Conservation (phyloP, 345 rosid species). For the Eucalyptus marginata region DNA sequence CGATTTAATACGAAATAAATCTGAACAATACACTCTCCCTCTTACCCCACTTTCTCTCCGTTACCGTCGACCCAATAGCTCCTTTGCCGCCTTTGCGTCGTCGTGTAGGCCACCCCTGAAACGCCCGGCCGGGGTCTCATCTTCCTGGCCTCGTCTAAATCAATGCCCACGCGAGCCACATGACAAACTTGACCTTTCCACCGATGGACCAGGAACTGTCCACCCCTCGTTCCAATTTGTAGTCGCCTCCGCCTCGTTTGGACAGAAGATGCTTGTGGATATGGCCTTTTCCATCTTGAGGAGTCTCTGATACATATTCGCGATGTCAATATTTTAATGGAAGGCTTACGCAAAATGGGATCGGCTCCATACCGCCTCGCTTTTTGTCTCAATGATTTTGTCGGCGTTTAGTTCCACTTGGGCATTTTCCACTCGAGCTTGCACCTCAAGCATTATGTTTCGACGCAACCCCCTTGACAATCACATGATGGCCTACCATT, state of each 20-base stretch:
- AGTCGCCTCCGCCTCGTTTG: not conserved
- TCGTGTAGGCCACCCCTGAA: not conserved
- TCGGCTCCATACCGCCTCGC: not conserved
- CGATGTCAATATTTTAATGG: not conserved
- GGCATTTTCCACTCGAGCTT: not conserved
- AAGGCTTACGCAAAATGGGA: not conserved
- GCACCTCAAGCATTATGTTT: not conserved
- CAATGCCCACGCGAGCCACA: not conserved
- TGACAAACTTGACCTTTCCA: not conserved
- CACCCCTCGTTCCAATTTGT: not conserved
- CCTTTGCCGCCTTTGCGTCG: rapidly evolving
- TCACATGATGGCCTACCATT: not conserved
- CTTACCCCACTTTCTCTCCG: not conserved
- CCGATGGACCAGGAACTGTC: too few species aligned
- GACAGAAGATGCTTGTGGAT: not conserved
- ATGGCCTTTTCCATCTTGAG: not conserved
- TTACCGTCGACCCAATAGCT: not conserved
- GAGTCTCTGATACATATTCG: not conserved
- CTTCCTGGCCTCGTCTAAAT: not conserved
- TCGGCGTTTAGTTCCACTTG: too few species aligned
- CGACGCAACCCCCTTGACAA: not conserved
- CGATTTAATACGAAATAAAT: too few species aligned
- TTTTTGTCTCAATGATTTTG: too few species aligned
- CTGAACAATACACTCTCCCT: not conserved
- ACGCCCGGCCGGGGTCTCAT: not conserved